Evolutionary conservation across 2,329 filamentous ascomycete genomes (phyloP).

Genomic region (Cercospora sp.): DNA sequence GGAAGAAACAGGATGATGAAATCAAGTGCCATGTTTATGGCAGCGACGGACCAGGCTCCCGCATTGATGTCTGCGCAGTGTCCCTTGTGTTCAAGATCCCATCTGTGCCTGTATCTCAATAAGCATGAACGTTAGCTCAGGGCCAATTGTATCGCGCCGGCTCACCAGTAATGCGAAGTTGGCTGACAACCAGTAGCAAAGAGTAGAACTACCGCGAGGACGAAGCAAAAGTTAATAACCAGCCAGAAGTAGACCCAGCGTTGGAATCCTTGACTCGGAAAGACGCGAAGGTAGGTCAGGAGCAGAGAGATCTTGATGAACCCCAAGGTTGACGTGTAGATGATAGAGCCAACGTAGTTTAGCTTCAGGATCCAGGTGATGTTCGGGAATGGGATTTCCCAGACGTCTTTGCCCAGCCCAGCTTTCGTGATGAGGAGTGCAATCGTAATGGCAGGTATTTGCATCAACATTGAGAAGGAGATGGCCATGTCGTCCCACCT

Average conservation of each 20-base stretch:
- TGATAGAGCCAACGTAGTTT: slow-evolving; percentile 12
- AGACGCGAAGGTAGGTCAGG: slow-evolving; percentile 24
- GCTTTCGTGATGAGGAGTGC: slow-evolving; percentile 1
- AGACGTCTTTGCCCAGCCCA: slow-evolving; percentile 19
- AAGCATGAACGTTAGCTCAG: background rate
- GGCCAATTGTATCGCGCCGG: background rate
- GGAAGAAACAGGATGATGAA: slow-evolving; percentile 14
- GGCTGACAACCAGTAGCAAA: slow-evolving; percentile 15
- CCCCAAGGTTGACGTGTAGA: slow-evolving; percentile 15
- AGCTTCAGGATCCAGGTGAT: slow-evolving; percentile 19
- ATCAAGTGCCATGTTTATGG: slow-evolving; percentile 17
- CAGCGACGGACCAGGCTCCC: slow-evolving; percentile 15
- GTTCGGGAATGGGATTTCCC: slow-evolving; percentile 18
- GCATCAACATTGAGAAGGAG: slow-evolving; percentile 12
- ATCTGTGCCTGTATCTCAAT: background rate
- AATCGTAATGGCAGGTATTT: slow-evolving; percentile 8
- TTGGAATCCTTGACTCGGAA: slow-evolving; percentile 8
- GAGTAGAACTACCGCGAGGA: slow-evolving; percentile 5
- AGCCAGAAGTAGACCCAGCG: slow-evolving; percentile 9
- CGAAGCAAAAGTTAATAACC: slow-evolving; percentile 13
- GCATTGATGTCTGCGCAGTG: slow-evolving; percentile 16
- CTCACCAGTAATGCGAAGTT: slow-evolving; percentile 12
- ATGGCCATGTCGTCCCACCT: slow-evolving; percentile 26
- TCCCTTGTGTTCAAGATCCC: slow-evolving; percentile 9
- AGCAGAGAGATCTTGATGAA: slow-evolving; percentile 23